These are phyloP conservation scores for Herpetomonas tarakana DNA, from an alignment of 208 protist species.

Conservation along the genomic window DNA sequence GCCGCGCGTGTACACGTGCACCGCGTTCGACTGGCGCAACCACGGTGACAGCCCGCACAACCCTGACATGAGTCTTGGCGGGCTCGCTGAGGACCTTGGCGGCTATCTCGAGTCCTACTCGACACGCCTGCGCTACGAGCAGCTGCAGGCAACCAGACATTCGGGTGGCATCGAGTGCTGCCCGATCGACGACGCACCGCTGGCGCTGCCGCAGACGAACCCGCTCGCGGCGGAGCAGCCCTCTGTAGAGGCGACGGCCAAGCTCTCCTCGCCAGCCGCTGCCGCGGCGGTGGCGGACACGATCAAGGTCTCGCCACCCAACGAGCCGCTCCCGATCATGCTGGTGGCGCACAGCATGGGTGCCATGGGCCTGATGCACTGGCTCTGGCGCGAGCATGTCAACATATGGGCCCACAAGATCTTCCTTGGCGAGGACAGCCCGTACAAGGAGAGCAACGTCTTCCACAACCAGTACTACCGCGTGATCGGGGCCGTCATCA, in stretches of 20 bases:
- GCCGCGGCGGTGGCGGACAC: background rate
- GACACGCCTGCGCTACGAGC: background rate
- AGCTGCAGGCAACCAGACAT: background rate
- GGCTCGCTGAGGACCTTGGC: conserved; percentile 36
- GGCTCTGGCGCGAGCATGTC: conserved; percentile 44
- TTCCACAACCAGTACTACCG: conserved; percentile 30
- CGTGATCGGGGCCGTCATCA: conserved; percentile 29
- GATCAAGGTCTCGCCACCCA: background rate
- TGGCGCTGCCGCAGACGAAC: background rate
- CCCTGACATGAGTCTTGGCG: conserved; percentile 30
- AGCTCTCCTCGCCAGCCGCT: conserved; percentile 1
- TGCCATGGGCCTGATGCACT: conserved; percentile 39
- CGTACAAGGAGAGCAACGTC: background rate
- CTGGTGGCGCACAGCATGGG: conserved; percentile 54
- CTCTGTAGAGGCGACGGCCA: no score
- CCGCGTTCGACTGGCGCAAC: conserved; percentile 46
- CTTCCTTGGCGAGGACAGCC: conserved; percentile 7
- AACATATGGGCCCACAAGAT: conserved; percentile 21
- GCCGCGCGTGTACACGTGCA: conserved; percentile 22
- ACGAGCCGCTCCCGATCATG: conserved; percentile 28
- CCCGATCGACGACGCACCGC: background rate
- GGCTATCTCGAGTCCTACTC: conserved; percentile 23
- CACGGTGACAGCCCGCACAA: conserved; percentile 41
- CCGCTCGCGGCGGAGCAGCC: background rate
- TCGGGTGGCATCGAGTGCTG: background rate